Conservation (phyloP, 2,329 filamentous ascomycete species). For the Scedosporium apiospermum region DNA sequence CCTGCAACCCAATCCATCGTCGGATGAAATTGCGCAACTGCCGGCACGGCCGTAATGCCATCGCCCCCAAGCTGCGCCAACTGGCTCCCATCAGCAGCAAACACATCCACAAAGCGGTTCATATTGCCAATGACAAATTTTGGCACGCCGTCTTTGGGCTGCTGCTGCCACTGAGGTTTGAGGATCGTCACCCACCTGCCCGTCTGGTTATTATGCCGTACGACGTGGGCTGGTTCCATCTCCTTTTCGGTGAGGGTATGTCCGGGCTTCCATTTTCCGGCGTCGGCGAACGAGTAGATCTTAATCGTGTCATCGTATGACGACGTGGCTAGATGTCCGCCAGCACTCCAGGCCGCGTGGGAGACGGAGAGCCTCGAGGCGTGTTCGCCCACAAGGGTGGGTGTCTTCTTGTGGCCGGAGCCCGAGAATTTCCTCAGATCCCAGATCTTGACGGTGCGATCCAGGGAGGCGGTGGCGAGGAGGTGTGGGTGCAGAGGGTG, state of each 20-base stretch:
- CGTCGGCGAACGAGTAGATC: constrained; percentile 68
- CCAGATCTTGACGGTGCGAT: constrained; percentile 86
- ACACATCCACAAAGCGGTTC: constrained; percentile 95
- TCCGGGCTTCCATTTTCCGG: constrained; percentile 48
- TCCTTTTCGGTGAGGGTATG: constrained; percentile 47
- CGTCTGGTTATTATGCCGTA: constrained; percentile 91
- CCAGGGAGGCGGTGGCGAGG: constrained; percentile 79
- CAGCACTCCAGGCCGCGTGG: constrained; percentile 81
- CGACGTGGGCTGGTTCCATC: constrained; percentile 59
- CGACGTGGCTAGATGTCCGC: constrained; percentile 79
- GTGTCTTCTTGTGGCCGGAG: constrained; percentile 47
- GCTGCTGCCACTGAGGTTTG: constrained; percentile 80
- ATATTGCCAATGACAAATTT: constrained; percentile 94
- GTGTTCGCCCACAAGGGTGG: constrained; percentile 69
- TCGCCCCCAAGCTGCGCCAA: constrained; percentile 81
- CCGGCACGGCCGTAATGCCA: constrained; percentile 87
- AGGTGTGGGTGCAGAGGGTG: constrained; percentile 74
- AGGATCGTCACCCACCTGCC: constrained; percentile 82
- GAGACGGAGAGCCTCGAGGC: constrained; percentile 77
- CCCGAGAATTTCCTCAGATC: constrained; percentile 73
- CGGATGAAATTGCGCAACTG: constrained; percentile 84
- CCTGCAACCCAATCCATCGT: constrained; percentile 85
- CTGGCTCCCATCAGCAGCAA: constrained; percentile 71
- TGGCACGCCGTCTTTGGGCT: constrained; percentile 68
- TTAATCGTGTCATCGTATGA: constrained; percentile 95